Conservation (phyloP, 257 asterid species). For the Asclepias syriaca region DNA sequence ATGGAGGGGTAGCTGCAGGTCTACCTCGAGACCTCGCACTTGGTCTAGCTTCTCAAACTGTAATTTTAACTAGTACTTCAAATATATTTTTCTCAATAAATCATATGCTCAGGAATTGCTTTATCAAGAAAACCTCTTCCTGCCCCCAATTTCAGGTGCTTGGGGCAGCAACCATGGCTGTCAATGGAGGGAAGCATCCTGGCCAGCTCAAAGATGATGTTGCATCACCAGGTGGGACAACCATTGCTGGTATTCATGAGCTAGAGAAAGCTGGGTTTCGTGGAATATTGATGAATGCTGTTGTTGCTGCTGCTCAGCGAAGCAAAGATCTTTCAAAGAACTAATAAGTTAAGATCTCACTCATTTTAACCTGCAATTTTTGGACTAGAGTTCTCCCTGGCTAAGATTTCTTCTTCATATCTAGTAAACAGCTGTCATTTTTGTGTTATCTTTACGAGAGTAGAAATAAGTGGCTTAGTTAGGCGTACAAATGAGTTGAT, state of each 20-base stretch:
- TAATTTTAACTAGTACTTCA: constrained; percentile 26
- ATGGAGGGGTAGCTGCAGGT: constrained; percentile 98
- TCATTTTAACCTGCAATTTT: neutral
- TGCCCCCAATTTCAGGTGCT: constrained; percentile 47
- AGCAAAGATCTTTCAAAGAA: constrained; percentile 64
- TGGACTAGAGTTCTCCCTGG: neutral
- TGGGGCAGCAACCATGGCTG: constrained; percentile 90
- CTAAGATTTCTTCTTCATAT: neutral
- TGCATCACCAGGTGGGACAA: constrained; percentile 89
- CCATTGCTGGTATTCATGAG: constrained; percentile 88
- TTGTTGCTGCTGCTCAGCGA: constrained; percentile 91
- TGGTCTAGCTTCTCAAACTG: constrained; percentile 93
- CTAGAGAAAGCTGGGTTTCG: constrained; percentile 86
- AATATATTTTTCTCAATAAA: neutral
- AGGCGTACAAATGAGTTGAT: neutral
- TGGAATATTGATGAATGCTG: constrained; percentile 82
- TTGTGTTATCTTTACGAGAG: neutral
- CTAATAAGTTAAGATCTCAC: constrained; percentile 17
- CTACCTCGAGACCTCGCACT: constrained; percentile 88
- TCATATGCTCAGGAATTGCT: neutral
- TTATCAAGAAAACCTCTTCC: neutral
- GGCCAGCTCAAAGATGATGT: constrained; percentile 98
- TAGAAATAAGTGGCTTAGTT: neutral
- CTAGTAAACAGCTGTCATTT: neutral
- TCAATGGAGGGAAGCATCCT: constrained; percentile 61